Evolutionary conservation across 768 basidiomycete genomes (phyloP).

Genomic region (Podaxis rugospora): DNA sequence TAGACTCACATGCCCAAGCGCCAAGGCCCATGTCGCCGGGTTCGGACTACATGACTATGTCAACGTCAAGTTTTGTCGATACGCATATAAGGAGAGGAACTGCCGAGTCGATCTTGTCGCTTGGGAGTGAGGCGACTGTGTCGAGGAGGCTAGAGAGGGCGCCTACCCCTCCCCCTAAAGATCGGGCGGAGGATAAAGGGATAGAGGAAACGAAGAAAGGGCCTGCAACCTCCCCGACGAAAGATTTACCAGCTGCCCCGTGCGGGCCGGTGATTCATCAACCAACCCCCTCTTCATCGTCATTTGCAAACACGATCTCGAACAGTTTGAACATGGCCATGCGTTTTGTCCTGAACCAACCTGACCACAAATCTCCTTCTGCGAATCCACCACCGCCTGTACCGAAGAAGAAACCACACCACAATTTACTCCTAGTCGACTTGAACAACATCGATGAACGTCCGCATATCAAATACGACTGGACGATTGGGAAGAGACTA

Average conservation of each 20-base stretch:
- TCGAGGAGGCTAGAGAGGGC: slow-evolving; percentile 29
- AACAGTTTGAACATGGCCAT: slow-evolving; percentile 55
- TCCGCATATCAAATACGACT: slow-evolving; percentile 82
- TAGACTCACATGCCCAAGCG: neutral
- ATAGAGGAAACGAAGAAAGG: slow-evolving; percentile 13
- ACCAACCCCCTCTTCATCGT: slow-evolving; percentile 28
- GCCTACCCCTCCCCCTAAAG: slow-evolving; percentile 22
- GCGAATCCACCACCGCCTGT: slow-evolving; percentile 26
- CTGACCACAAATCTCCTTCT: slow-evolving; percentile 25
- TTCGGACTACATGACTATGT: neutral
- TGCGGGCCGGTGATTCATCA: slow-evolving; percentile 7
- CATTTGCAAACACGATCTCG: slow-evolving; percentile 43
- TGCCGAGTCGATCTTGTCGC: slow-evolving; percentile 36
- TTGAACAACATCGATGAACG: slow-evolving; percentile 53
- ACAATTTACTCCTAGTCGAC: slow-evolving; percentile 43
- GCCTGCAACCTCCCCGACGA: neutral
- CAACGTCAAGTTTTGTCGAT: slow-evolving; percentile 26
- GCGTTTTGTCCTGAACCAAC: slow-evolving; percentile 45
- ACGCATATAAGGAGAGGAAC: slow-evolving; percentile 26
- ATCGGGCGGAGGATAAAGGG: slow-evolving; percentile 4
- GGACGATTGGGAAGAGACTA: slow-evolving; percentile 68
- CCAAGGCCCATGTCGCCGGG: neutral
- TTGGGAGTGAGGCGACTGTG: slow-evolving; percentile 35
- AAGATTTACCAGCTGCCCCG: slow-evolving; percentile 10
- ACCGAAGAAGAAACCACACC: slow-evolving; percentile 33